Conservation (phyloP, 331 rosid species). For the Saraca asoca region DNA sequence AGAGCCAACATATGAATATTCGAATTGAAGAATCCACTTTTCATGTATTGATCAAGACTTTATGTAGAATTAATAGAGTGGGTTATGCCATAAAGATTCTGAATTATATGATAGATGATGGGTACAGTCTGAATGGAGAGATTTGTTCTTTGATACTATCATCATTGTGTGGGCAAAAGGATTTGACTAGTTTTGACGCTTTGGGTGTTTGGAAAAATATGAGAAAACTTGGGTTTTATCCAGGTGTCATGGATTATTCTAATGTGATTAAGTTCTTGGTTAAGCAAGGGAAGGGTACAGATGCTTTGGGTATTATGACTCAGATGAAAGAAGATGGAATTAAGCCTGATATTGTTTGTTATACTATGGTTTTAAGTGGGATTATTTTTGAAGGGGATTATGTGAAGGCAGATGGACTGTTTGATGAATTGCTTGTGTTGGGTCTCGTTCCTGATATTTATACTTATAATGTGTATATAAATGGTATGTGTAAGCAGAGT, state of each 20-base stretch:
- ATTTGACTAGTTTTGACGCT: constrained; percentile 40
- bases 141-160: constrained; percentile 64
- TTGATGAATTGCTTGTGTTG: constrained; percentile 74
- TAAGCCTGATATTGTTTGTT: constrained; percentile 73
- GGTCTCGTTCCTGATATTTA: constrained; percentile 71
- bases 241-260: constrained; percentile 58
- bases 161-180: constrained; percentile 49
- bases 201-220: constrained; percentile 55
- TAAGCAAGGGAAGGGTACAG: constrained; percentile 53
- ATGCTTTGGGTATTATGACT: constrained; percentile 55
- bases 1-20: constrained; percentile 59
- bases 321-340: constrained; percentile 63
- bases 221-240: constrained; percentile 64
- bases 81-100: constrained; percentile 62
- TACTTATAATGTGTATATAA: constrained; percentile 68
- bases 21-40: constrained; percentile 70
- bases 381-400: constrained; percentile 51
- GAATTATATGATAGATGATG: constrained; percentile 56
- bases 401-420: constrained; percentile 56
- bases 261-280: constrained; percentile 61
- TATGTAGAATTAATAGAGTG: constrained; percentile 59
- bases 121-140: constrained; percentile 53
- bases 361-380: constrained; percentile 68
- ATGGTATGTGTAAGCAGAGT: constrained; percentile 70
- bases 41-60: constrained; percentile 51